Evolutionary conservation across 208 protist species (phyloP).

Genomic region (Leishmania lainsoni): DNA sequence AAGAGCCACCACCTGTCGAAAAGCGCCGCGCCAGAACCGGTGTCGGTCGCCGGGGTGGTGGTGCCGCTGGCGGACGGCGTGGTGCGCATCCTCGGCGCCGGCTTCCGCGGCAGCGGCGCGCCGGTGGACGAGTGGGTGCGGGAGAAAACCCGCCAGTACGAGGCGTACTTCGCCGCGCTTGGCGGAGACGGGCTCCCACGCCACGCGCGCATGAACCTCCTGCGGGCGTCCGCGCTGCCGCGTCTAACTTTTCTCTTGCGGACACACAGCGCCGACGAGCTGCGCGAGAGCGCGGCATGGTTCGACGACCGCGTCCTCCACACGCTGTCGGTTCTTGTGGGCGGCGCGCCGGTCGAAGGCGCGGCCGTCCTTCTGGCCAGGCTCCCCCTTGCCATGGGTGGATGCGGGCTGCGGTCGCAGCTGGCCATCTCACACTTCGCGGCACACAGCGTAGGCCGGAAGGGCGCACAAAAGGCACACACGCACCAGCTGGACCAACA

Average conservation of each 20-base stretch:
- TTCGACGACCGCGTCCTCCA: slow-evolving; percentile 29
- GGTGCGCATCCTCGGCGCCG: slow-evolving; percentile 30
- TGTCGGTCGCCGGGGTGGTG: not conserved
- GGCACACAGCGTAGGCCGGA: slow-evolving; percentile 23
- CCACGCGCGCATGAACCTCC: slow-evolving; percentile 19
- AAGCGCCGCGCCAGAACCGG: not conserved
- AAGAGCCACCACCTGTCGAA: slow-evolving; percentile 25
- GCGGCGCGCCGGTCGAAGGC: not conserved
- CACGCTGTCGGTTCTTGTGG: slow-evolving; percentile 16
- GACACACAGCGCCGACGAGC: slow-evolving; percentile 20
- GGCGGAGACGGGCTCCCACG: not conserved
- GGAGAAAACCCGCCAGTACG: slow-evolving; percentile 11
- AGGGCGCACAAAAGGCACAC: slow-evolving; percentile 16
- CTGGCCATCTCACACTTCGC: slow-evolving; percentile 23
- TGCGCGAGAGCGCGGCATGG: slow-evolving; percentile 12
- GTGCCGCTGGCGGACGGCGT: slow-evolving; percentile 4
- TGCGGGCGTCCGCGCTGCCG: slow-evolving; percentile 22
- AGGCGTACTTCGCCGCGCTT: slow-evolving; percentile 19
- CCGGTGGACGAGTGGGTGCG: slow-evolving; percentile 9
- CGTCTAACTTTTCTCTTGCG: slow-evolving; percentile 34
- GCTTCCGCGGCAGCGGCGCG: slow-evolving; percentile 8
- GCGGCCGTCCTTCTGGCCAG: slow-evolving; percentile 9
- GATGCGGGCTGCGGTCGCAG: slow-evolving; percentile 31
- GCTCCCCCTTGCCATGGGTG: slow-evolving; percentile 30
- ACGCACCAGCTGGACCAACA: slow-evolving; percentile 20